A percentile compares a stretch with the other conserved stretches of the same genome.
These are phyloP conservation scores for Mortierella sp. DNA, from an alignment of 371 early-diverging fungal species.

Conservation along the genomic window DNA sequence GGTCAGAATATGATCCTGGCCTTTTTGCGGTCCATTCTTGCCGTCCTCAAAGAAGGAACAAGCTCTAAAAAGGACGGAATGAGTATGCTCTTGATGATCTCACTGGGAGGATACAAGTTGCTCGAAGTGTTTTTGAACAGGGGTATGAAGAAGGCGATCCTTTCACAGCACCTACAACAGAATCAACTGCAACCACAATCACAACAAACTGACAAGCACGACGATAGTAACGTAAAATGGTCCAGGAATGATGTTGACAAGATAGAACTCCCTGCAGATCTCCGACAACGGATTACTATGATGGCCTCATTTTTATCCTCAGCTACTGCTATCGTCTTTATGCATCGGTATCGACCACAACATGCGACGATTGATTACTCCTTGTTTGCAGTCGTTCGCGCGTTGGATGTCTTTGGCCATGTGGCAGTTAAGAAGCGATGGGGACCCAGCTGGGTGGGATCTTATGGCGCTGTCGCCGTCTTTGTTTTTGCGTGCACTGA, in stretches of 20 bases:
- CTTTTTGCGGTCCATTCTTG: conserved; percentile 18
- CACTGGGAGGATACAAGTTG: conserved; percentile 44
- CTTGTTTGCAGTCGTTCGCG: conserved; percentile 69
- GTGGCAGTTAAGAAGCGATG: conserved; percentile 55
- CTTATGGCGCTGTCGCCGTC: conserved; percentile 65
- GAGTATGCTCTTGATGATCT: conserved; percentile 51
- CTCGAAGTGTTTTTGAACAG: conserved; percentile 36
- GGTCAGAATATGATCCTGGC: conserved; percentile 29
- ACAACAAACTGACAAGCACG: not conserved
- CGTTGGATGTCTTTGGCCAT: conserved; percentile 68
- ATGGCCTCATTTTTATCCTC: conserved; percentile 49
- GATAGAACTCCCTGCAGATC: conserved; percentile 23
- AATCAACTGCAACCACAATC: conserved; percentile 22
- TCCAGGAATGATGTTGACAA: conserved; percentile 27
- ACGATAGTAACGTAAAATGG: not conserved
- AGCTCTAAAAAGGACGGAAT: conserved; percentile 43
- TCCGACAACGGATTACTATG: conserved; percentile 50
- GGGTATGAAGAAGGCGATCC: conserved; percentile 42
- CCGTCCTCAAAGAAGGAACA: conserved; percentile 26
- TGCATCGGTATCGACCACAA: conserved; percentile 39
- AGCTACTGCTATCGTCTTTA: conserved; percentile 41
- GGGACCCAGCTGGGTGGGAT: conserved; percentile 61
- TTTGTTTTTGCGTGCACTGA: conserved; percentile 69
- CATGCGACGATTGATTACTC: conserved; percentile 69
- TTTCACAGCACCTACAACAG: conserved; percentile 29